Percentiles rank a stretch among this genome's conserved stretches.
Conservation (phyloP, 2,329 filamentous ascomycete species). For the Fusarium algeriense region DNA sequence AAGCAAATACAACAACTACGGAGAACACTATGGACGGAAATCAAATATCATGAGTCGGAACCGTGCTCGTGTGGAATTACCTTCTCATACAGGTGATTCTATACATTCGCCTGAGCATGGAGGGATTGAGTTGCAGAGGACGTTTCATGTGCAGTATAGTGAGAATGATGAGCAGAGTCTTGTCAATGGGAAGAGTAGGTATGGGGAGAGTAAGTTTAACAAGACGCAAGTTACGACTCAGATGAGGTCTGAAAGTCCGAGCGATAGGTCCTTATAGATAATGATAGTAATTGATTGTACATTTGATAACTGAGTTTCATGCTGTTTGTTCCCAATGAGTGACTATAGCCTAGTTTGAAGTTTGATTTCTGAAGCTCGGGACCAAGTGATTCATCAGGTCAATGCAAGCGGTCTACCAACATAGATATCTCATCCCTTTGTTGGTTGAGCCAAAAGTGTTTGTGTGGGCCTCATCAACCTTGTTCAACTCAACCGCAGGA, state of each 20-base stretch:
- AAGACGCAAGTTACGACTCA: constrained; percentile 26
- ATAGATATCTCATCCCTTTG: background rate
- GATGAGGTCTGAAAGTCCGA: constrained; percentile 23
- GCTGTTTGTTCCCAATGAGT: too few species aligned
- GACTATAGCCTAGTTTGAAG: too few species aligned
- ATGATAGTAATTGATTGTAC: background rate
- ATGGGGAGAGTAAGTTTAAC: constrained; percentile 3
- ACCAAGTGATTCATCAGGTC: rapidly evolving
- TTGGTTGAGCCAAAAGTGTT: background rate
- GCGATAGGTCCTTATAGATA: constrained; percentile 20
- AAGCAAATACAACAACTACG: constrained; percentile 44
- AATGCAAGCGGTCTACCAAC: background rate
- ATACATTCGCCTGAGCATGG: constrained; percentile 35
- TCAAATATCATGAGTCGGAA: constrained; percentile 40
- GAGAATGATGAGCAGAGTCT: constrained; percentile 43
- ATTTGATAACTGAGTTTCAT: background rate
- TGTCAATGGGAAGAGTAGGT: constrained; percentile 11
- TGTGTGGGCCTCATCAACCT: rapidly evolving
- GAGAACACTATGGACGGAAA: constrained; percentile 36
- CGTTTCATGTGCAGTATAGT: constrained; percentile 43
- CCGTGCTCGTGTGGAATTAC: constrained; percentile 37
- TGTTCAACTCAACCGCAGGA: rapidly evolving
- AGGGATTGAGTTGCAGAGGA: constrained; percentile 44
- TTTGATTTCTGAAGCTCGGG: too few species aligned
- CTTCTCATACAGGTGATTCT: constrained; percentile 34